These are phyloP conservation scores for Datisca glomerata DNA, from an alignment of 306 rosid species.

Conservation along the genomic window DNA sequence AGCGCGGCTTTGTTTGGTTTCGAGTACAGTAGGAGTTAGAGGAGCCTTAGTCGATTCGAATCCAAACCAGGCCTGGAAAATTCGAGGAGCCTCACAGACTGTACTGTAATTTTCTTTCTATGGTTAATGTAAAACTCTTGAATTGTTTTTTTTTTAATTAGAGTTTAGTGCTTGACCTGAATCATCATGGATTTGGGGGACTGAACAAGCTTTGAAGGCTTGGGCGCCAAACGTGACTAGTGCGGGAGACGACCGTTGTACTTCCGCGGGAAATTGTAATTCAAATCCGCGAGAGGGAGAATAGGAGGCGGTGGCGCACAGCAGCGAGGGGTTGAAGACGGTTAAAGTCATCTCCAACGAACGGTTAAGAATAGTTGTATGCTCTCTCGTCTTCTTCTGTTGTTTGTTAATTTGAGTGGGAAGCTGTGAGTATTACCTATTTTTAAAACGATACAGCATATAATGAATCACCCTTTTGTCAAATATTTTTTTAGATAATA, in stretches of 20 bases:
- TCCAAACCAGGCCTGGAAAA: background rate
- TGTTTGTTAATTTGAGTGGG: too few species aligned
- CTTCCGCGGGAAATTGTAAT: slow-evolving; percentile 33
- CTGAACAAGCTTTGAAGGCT: slow-evolving; percentile 10
- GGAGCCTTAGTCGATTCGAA: background rate
- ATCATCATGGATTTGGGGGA: slow-evolving; percentile 10
- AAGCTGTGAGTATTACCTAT: too few species aligned
- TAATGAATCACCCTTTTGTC: too few species aligned
- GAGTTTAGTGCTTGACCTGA: slow-evolving; percentile 3
- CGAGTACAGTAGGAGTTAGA: background rate
- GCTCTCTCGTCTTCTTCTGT: too few species aligned
- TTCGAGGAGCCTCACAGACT: too few species aligned
- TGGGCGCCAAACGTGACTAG: slow-evolving; percentile 22
- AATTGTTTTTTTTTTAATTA: background rate
- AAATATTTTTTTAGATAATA: too few species aligned
- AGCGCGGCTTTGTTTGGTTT: background rate
- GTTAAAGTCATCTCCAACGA: slow-evolving; percentile 24
- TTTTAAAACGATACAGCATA: too few species aligned
- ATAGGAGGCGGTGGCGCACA: slow-evolving; percentile 18
- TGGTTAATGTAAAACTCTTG: too few species aligned
- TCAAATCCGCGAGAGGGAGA: slow-evolving; percentile 7
- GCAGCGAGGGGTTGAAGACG: slow-evolving; percentile 16
- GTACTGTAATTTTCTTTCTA: too few species aligned
- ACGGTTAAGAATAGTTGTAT: slow-evolving; percentile 1
- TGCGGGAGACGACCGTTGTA: slow-evolving; percentile 17